These are phyloP conservation scores for Cymodocea nodosa DNA, from an alignment of 116 monocot genomes.

Conservation along the genomic window DNA sequence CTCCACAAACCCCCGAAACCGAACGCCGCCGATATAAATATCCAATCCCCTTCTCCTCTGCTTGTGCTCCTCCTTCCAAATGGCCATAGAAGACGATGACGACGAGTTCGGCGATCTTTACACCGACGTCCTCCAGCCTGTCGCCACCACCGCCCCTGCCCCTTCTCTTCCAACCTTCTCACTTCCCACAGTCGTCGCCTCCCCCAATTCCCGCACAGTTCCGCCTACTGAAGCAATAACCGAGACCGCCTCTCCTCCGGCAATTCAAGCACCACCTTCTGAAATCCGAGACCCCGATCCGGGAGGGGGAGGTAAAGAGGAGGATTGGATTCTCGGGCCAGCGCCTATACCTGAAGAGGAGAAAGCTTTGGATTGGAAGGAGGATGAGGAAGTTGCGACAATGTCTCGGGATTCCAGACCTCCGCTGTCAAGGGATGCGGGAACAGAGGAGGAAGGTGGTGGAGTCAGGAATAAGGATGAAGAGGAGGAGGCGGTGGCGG, in stretches of 20 bases:
- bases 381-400: constrained; percentile 13
- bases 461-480: constrained; percentile 16
- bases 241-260: constrained; percentile 7
- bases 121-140: constrained; percentile 37
- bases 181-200: background rate
- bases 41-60: background rate
- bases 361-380: constrained; percentile 18
- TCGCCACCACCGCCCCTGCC: background rate
- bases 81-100: constrained; percentile 44
- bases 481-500: constrained; percentile 8
- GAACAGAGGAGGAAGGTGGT: background rate
- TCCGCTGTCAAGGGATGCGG: background rate
- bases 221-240: constrained; percentile 4
- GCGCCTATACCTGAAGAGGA: constrained; percentile 17
- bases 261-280: background rate
- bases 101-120: constrained; percentile 85
- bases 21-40: constrained; percentile 7
- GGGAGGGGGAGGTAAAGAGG: constrained; percentile 16
- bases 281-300: background rate
- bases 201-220: background rate
- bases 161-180: background rate
- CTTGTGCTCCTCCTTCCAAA: background rate
- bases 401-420: constrained; percentile 5
- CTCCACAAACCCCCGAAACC: too few species aligned
- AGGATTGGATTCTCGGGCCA: constrained; percentile 62